Evolutionary conservation across 257 asterid genomes (phyloP), one percentile per base, ranked within the genome.

Genomic region (Solanum etuberosum): DNA sequence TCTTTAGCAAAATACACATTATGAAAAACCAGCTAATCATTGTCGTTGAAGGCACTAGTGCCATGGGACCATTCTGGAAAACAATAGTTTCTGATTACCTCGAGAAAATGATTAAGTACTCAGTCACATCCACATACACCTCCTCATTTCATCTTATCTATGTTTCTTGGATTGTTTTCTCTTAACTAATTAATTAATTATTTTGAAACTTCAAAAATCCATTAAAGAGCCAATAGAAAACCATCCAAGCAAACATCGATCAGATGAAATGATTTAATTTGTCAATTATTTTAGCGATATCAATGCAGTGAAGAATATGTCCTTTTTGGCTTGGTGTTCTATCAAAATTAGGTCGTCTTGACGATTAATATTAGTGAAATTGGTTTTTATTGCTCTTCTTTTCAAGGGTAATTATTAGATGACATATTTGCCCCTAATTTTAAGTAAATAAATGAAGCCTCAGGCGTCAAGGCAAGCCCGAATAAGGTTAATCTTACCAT

Each of bases 41-140:
- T 68, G 97, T 88, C 51, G 94, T 97, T 9, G 99, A 97, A 93
- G 98, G 98, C 90, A 95, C 99, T 35, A 98, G 99, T 80, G 94
- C 98, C 87, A 42, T 92, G 63, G 98, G 97, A 7, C 98, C 98
- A 5, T 92, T 77, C 88, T 95, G 99, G 99, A 84, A 88, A 61
- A 93, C 93, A 84, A 91, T 97, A 86, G 40, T 94, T 83, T 91
- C 93, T 80, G 98, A 95, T 85, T 93, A 95, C 89, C 98, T 97
- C 82, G 94, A 93, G 25, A 97, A 97, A 87, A 93, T 92, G 77
- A 90, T 97, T 54, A 89, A 98, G 98, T 94, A 93, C 46, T 48
- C 57, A 3, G 72, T 32, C 83, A 46, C 73, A 9, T 70, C 83
- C 84, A 51, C 61, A 43, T 38, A 23, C 88, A 83, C 21, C 5